Percentiles rank a stretch among this genome's conserved stretches.
Evolutionary conservation across 257 asterid genomes (phyloP).

Genomic region (Schizonepeta tenuifolia): DNA sequence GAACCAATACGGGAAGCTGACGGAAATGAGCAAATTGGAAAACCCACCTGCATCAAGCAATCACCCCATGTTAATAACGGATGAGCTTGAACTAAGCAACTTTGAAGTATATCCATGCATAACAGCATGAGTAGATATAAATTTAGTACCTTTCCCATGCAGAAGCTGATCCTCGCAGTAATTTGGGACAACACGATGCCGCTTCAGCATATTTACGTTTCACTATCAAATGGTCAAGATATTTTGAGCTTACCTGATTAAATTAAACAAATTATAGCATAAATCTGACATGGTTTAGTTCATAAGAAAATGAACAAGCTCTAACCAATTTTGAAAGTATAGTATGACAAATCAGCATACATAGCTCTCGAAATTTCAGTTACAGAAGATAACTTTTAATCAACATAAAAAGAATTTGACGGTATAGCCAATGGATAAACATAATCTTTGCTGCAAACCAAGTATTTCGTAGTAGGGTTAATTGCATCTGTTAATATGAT

Average conservation of each 20-base stretch:
- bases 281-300: slow-evolving; percentile 14
- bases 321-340: slow-evolving; percentile 18
- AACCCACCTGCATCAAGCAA: slow-evolving; percentile 75
- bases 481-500: too few relatives aligned
- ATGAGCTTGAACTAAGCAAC: slow-evolving; percentile 20
- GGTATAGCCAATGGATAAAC: slow-evolving; percentile 25
- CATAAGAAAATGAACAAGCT: slow-evolving; percentile 17
- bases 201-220: slow-evolving; percentile 97
- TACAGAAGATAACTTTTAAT: slow-evolving; percentile 14
- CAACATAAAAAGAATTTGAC: slow-evolving; percentile 5
- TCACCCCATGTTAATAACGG: slow-evolving; percentile 23
- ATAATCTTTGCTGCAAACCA: not conserved
- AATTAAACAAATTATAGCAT: slow-evolving; percentile 33
- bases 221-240: slow-evolving; percentile 94
- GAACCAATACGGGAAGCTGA: slow-evolving; percentile 94
- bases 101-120: not conserved
- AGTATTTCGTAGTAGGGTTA: not conserved
- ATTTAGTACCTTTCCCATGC: slow-evolving; percentile 93
- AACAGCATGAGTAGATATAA: slow-evolving; percentile 11
- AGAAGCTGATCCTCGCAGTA: slow-evolving; percentile 90
- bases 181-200: slow-evolving; percentile 91
- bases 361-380: slow-evolving; percentile 17
- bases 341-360: slow-evolving; percentile 6
- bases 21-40: slow-evolving; percentile 99
- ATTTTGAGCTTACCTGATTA: slow-evolving; percentile 84